Base-by-base conservation (phyloP, 768 basidiomycete genomes). In the Lactarius akahatsu region DNA sequence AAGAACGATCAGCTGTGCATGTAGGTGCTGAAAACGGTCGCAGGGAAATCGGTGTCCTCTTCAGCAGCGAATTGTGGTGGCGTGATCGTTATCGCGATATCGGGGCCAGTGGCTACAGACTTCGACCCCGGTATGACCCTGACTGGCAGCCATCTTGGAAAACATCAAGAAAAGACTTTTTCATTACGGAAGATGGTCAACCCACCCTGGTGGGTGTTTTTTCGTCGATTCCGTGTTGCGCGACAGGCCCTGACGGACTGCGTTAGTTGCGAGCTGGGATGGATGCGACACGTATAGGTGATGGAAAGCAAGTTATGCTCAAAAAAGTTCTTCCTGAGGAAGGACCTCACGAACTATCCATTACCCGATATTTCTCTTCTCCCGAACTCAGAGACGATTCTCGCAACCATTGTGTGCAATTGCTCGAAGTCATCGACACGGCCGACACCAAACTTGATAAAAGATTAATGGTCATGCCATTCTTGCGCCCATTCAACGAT, bases 391-490 rank as follows among this genome's bases (percentile, higher is more conserved):
- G 40, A 26, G 57, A 50, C 16, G 57, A 66, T 38, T 45, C 68
- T 10, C 52, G 23, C 18, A 71, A 71, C 11, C 62, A 71, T 23
- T 72, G 71, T 64, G 67, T 69, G 9, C 71, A 59, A 0, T 32
- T 71, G 23, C 59, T 69, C 38, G 71, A 72, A 0, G 8, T 64
- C 6, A 45, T 72, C 43, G 45, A 69, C 5, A 28, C 59, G 10
- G 11, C 59, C 40, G 45, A 57, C 4, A 61, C 47, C 28, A 30
- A 65, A 11, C 54, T 57, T 15, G 50, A 54, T 34, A 61, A 26
- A 32, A 60, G 54, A 34, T 20, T 71, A 8, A 69, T 71, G 41
- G 71, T 71, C 18, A 59, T 71, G 56, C 71, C 71, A 40, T 65
- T 62, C 4, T 47, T 71, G 11, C 71, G 71, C 1, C 52, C 62